Conservation (phyloP, 306 rosid species). For the Morella rubra region DNA sequence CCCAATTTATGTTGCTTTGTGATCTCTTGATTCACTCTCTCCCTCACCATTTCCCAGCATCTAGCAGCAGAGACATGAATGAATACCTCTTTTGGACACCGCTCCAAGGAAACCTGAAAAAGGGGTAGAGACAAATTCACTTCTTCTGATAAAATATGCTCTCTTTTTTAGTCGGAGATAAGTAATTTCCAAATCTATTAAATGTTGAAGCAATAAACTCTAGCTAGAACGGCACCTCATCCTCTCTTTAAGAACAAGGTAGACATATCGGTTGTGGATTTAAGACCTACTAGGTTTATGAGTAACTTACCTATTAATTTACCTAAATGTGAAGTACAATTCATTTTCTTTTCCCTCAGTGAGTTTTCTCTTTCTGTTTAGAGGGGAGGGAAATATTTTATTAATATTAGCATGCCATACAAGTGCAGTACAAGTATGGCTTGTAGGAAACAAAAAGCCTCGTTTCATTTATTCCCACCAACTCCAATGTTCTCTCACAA, state of each 20-base stretch:
- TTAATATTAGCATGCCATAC: background rate
- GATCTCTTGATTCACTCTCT: conserved; percentile 89
- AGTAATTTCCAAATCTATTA: background rate
- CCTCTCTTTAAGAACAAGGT: background rate
- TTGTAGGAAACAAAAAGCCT: background rate
- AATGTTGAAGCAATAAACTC: background rate
- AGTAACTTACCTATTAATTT: background rate
- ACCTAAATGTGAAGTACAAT: background rate
- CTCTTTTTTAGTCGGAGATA: background rate
- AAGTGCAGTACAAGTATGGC: background rate
- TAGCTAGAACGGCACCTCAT: background rate
- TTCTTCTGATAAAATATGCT: background rate
- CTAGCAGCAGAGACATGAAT: conserved; percentile 65
- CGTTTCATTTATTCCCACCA: background rate
- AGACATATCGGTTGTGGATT: background rate
- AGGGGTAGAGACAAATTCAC: conserved; percentile 12
- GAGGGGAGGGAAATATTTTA: background rate
- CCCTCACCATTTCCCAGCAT: conserved; percentile 97
- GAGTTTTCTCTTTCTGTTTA: too few species aligned
- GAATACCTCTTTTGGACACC: conserved; percentile 71
- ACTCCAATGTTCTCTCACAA: background rate
- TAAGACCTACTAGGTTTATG: background rate
- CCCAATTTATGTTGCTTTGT: conserved; percentile 84
- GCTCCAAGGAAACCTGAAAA: conserved; percentile 80
- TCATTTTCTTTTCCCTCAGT: background rate